Evolutionary conservation across 2,329 filamentous ascomycete genomes (phyloP).

Genomic region (Monosporascus sp.): DNA sequence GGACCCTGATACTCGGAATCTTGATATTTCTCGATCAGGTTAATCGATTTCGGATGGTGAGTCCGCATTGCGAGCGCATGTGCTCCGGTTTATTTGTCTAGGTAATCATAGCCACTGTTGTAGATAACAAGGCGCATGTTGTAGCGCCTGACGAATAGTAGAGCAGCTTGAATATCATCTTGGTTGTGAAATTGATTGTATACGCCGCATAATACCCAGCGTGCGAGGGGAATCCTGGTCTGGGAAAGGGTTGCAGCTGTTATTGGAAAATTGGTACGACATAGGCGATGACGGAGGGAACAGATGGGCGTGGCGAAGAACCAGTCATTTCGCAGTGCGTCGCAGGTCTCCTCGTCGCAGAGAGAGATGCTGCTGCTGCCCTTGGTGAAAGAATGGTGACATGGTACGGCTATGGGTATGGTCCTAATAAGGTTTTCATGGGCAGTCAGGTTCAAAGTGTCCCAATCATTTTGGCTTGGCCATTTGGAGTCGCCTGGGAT

Average conservation of each 20-base stretch:
- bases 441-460: too few species aligned
- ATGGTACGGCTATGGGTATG: too few species aligned
- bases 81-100: slow-evolving; percentile 14
- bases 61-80: slow-evolving; percentile 16
- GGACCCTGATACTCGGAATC: slow-evolving; percentile 26
- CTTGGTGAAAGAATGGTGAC: too few species aligned
- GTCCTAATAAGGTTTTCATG: too few species aligned
- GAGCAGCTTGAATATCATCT: slow-evolving; percentile 9
- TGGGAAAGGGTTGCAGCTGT: slow-evolving; percentile 35
- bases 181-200: slow-evolving; percentile 16
- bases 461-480: too few species aligned
- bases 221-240: slow-evolving; percentile 33
- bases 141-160: slow-evolving; percentile 26
- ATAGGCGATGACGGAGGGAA: slow-evolving; percentile 11
- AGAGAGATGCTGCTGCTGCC: slow-evolving; percentile 5
- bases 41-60: slow-evolving; percentile 11
- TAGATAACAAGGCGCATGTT: slow-evolving; percentile 36
- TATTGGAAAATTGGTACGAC: slow-evolving; percentile 19
- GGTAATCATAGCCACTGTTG: slow-evolving; percentile 38
- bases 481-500: too few species aligned
- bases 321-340: slow-evolving; percentile 8
- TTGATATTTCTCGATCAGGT: slow-evolving; percentile 12
- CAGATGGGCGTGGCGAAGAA: slow-evolving; percentile 7
- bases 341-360: slow-evolving; percentile 33
- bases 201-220: slow-evolving; percentile 30